A percentile compares a stretch with the other conserved stretches of the same genome.
Conservation (phyloP, 345 rosid genomes). For the Geranium brycei region DNA sequence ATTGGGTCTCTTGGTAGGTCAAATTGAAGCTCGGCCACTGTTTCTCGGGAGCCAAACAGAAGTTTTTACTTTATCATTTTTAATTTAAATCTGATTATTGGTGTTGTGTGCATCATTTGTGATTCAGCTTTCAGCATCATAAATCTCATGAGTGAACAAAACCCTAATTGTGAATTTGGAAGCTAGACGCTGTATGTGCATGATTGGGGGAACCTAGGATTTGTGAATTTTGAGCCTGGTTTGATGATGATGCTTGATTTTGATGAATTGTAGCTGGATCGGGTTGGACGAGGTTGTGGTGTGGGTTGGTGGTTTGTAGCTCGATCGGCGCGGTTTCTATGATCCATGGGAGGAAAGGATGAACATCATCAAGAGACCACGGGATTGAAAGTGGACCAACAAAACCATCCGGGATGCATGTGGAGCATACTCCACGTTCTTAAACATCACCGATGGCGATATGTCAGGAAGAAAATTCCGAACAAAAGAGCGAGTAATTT, state of each 20-base stretch:
- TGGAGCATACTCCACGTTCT: constrained; percentile 60
- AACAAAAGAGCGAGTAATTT: constrained; percentile 24
- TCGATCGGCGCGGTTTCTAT: background rate
- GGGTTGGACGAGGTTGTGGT: background rate
- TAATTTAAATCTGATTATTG: no score
- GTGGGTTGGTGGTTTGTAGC: background rate
- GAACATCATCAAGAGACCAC: constrained; percentile 17
- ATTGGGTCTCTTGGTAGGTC: no score
- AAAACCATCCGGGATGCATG: constrained; percentile 40
- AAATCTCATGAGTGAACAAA: no score
- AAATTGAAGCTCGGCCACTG: no score
- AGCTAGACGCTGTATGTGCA: background rate
- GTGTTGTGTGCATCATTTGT: no score
- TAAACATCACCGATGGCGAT: constrained; percentile 49
- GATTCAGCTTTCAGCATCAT: no score
- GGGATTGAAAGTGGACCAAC: constrained; percentile 16
- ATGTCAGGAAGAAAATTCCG: constrained; percentile 56
- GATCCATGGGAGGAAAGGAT: constrained; percentile 47
- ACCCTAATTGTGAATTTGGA: no score
- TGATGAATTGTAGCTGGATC: background rate
- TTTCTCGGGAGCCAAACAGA: no score
- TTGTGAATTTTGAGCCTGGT: background rate
- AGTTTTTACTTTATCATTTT: no score
- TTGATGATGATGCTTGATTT: background rate
- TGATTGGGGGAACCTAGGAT: background rate